These are phyloP conservation scores for Irpex sp. DNA, from an alignment of 1,284 basidiomycete genomes.

Conservation along the genomic window DNA sequence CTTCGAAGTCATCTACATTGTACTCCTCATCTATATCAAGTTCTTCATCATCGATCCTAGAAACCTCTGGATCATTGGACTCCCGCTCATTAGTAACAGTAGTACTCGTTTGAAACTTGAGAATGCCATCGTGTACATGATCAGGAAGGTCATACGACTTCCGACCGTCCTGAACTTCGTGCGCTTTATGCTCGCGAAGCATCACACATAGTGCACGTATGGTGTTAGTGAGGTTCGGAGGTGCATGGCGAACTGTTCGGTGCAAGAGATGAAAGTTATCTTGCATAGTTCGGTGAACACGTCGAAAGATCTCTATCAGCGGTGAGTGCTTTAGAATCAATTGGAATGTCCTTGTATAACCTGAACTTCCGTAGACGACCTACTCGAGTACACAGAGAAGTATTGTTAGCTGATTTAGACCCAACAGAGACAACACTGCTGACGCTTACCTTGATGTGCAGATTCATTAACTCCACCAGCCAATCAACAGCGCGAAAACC, in stretches of 20 bases:
- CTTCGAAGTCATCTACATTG: neutral
- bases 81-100: neutral
- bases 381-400: neutral
- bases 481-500: slow-evolving; percentile 28
- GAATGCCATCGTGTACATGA: neutral
- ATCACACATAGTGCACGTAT: slow-evolving; percentile 20
- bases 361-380: neutral
- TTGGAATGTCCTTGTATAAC: slow-evolving; percentile 16
- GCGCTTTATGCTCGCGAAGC: slow-evolving; percentile 19
- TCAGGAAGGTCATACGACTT: neutral
- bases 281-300: slow-evolving; percentile 21
- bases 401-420: neutral
- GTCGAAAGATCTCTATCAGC: slow-evolving; percentile 28
- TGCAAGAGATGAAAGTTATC: slow-evolving; percentile 25
- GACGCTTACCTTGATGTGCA: slow-evolving; percentile 24
- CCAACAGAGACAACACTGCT: neutral
- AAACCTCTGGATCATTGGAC: too few relatives aligned
- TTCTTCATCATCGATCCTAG: neutral
- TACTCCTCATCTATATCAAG: neutral
- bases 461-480: slow-evolving; percentile 28
- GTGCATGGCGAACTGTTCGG: slow-evolving; percentile 22
- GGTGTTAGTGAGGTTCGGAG: slow-evolving; percentile 26
- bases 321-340: slow-evolving; percentile 29
- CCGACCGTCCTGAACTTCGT: slow-evolving; percentile 18
- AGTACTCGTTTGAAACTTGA: neutral